Evolutionary conservation across 768 basidiomycete species (phyloP).

Genomic region (Tricholoma bakamatsutake): DNA sequence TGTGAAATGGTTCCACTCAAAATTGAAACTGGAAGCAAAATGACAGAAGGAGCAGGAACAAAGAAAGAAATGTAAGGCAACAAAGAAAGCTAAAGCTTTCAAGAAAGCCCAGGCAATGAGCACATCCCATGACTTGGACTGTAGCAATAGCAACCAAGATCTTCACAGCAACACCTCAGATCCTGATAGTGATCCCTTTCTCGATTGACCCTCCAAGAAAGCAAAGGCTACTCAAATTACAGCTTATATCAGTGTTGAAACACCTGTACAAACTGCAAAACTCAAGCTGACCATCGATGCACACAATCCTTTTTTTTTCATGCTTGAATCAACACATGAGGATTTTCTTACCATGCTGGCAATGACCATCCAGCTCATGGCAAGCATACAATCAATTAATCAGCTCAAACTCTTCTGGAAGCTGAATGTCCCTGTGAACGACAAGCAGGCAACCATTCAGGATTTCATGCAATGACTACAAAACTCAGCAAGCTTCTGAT

Average conservation of each 20-base stretch:
- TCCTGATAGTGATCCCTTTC: not conserved
- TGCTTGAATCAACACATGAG: not conserved
- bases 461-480: not conserved
- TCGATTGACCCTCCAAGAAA: not conserved
- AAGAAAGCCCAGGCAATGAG: not conserved
- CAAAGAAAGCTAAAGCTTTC: not conserved
- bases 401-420: slow-evolving; percentile 1
- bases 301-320: not conserved
- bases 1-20: slow-evolving; percentile 1
- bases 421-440: not conserved
- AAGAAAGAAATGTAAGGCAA: not conserved
- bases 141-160: not conserved
- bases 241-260: no score
- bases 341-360: not conserved
- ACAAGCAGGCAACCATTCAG: not conserved
- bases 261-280: not conserved
- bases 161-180: not conserved
- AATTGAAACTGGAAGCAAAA: not conserved
- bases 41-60: not conserved
- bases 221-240: not conserved
- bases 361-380: not conserved
- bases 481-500: not conserved
- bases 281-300: not conserved
- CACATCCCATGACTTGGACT: not conserved
- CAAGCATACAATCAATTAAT: not conserved